These are phyloP conservation scores for Pythium pectinolyticum DNA, from an alignment of 352 stramenopile genomes.

Conservation along the genomic window DNA sequence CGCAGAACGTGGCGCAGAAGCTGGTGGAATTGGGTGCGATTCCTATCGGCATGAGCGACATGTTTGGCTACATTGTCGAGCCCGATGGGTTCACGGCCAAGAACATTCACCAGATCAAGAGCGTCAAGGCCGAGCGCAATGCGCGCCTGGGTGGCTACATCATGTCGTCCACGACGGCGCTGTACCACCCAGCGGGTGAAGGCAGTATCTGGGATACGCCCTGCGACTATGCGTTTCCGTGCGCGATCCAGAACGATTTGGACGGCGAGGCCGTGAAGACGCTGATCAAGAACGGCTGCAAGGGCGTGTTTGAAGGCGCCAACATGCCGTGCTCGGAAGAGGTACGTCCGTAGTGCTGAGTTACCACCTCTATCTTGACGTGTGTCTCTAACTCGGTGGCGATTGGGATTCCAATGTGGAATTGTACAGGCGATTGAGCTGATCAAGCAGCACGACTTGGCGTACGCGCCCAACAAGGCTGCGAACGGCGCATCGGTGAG, in stretches of 20 bases:
- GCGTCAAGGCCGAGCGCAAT: conserved; percentile 82
- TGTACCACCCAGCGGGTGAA: conserved; percentile 83
- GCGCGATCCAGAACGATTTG: conserved; percentile 94
- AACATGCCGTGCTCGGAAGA: conserved; percentile 83
- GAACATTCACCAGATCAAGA: conserved; percentile 71
- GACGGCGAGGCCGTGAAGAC: conserved; percentile 66
- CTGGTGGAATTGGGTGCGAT: conserved; percentile 95
- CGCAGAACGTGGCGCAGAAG: conserved; percentile 93
- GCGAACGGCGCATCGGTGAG: conserved; percentile 74
- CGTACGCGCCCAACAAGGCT: conserved; percentile 86
- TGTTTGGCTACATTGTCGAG: conserved; percentile 95
- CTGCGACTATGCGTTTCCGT: conserved; percentile 97
- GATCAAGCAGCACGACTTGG: conserved; percentile 81
- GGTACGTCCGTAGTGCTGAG: conserved; percentile 17
- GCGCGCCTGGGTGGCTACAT: conserved; percentile 83
- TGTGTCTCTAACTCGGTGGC: background rate
- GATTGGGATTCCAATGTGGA: background rate
- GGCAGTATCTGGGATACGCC: conserved; percentile 85
- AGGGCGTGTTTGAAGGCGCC: conserved; percentile 86
- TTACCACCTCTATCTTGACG: background rate
- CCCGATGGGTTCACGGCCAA: conserved; percentile 83
- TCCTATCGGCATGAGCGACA: conserved; percentile 95
- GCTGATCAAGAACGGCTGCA: conserved; percentile 88
- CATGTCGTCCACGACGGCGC: conserved; percentile 86
- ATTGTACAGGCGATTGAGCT: conserved; percentile 55